Conservation (phyloP, 805 yeast genomes). For the Scheffersomyces amazonensis region DNA sequence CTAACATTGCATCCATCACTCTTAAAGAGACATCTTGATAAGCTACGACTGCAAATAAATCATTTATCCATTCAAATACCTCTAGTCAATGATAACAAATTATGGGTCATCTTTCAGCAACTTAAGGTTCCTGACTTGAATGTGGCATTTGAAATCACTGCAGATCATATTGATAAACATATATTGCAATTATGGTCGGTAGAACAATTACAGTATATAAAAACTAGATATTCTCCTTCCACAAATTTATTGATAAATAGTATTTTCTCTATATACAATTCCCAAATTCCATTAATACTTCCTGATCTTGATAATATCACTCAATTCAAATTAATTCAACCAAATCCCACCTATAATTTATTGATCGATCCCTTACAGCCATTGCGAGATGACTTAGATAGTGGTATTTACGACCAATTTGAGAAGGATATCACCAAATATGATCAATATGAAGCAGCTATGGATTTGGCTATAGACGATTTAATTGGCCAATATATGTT, state of each 20-base stretch:
- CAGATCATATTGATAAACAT: not conserved
- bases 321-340: not conserved
- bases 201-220: not conserved
- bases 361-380: conserved; percentile 70
- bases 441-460: conserved; percentile 62
- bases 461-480: conserved; percentile 48
- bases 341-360: not conserved
- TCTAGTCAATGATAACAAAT: not conserved
- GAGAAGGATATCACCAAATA: conserved; percentile 73
- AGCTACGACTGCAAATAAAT: too few species aligned
- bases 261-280: not conserved
- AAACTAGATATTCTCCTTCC: not conserved
- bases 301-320: not conserved
- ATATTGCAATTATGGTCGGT: not conserved
- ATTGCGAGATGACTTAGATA: conserved; percentile 51
- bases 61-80: not conserved
- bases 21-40: too few species aligned
- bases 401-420: conserved; percentile 62
- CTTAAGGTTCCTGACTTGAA: not conserved
- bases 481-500: not conserved
- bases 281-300: not conserved
- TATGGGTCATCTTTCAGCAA: not conserved
- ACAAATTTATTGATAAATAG: not conserved
- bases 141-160: not conserved
- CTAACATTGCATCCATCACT: too few species aligned